phyloP scores from a whole-genome alignment of 106 monocot genomes.

The Acorus calamus region DNA sequence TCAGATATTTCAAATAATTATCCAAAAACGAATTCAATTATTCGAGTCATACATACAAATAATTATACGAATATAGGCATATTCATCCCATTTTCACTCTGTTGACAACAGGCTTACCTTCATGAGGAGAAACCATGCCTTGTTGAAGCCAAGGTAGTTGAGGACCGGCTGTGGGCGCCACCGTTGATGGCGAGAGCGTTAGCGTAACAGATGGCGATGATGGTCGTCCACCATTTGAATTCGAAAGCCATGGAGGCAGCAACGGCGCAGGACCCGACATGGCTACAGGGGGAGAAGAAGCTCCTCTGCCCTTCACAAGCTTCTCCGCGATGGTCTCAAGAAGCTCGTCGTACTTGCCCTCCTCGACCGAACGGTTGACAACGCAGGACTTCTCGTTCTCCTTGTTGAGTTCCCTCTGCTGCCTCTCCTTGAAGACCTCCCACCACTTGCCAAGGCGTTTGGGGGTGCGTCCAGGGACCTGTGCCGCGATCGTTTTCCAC shows the following conservation, averaged over 20 bases:
- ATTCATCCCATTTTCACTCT: no score
- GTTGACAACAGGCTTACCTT: no score
- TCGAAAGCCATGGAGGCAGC: slow-evolving; percentile 74
- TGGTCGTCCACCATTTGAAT: slow-evolving; percentile 5
- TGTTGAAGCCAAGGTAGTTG: slow-evolving; percentile 21
- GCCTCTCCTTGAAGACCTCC: background rate
- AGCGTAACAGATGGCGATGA: slow-evolving; percentile 59
- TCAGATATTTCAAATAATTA: no score
- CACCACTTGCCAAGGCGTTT: no score
- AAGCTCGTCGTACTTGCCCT: slow-evolving; percentile 67
- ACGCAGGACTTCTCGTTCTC: slow-evolving; percentile 9
- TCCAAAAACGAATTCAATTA: no score
- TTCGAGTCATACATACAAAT: no score
- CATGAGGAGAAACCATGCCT: background rate
- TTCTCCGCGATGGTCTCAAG: slow-evolving; percentile 90
- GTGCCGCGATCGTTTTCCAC: no score
- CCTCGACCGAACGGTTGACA: slow-evolving; percentile 18
- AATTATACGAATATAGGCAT: no score
- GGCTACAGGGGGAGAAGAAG: slow-evolving; percentile 30
- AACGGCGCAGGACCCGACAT: slow-evolving; percentile 14
- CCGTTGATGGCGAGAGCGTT: slow-evolving; percentile 35
- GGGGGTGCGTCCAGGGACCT: no score
- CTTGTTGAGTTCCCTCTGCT: slow-evolving; percentile 32
- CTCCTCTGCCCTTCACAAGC: slow-evolving; percentile 29
- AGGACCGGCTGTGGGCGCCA: slow-evolving; percentile 14